phyloP scores from a whole-genome alignment of 495 filamentous ascomycete species.

The Neohortaea acidophila region DNA sequence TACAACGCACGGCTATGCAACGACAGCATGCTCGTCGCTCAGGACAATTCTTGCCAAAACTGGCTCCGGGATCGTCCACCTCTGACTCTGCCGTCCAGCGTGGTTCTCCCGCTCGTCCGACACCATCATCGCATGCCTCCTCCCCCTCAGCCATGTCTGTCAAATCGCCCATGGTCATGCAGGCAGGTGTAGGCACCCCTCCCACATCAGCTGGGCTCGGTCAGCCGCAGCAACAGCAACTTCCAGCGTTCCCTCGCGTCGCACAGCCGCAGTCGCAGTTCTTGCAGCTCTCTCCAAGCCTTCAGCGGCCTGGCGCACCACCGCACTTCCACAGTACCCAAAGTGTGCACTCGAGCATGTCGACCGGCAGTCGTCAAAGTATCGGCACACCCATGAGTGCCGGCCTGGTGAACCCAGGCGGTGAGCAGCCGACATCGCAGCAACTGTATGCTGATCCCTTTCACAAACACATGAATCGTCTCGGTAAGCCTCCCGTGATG shows the following conservation, averaged over 20 bases:
- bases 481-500: constrained; percentile 75
- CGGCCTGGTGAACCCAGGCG: constrained; percentile 24
- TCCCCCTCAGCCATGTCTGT: constrained; percentile 54
- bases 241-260: constrained; percentile 14
- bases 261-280: constrained; percentile 21
- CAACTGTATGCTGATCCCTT: constrained; percentile 68
- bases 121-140: constrained; percentile 65
- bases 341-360: constrained; percentile 20
- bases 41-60: constrained; percentile 44
- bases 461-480: constrained; percentile 89
- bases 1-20: constrained; percentile 59
- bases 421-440: constrained; percentile 12
- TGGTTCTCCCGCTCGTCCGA: constrained; percentile 42
- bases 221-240: constrained; percentile 33
- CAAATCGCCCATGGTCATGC: constrained; percentile 48
- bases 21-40: constrained; percentile 55
- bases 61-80: constrained; percentile 23
- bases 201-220: constrained; percentile 46
- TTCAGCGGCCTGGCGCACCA: constrained; percentile 21
- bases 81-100: constrained; percentile 23
- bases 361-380: constrained; percentile 15
- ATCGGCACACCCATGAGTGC: constrained; percentile 18
- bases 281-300: constrained; percentile 25
- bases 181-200: constrained; percentile 55
- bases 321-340: constrained; percentile 20